Percentiles rank a stretch among this genome's conserved stretches.
Evolutionary conservation across 1,284 basidiomycete genomes (phyloP).

Genomic region (Ustilago lituana): DNA sequence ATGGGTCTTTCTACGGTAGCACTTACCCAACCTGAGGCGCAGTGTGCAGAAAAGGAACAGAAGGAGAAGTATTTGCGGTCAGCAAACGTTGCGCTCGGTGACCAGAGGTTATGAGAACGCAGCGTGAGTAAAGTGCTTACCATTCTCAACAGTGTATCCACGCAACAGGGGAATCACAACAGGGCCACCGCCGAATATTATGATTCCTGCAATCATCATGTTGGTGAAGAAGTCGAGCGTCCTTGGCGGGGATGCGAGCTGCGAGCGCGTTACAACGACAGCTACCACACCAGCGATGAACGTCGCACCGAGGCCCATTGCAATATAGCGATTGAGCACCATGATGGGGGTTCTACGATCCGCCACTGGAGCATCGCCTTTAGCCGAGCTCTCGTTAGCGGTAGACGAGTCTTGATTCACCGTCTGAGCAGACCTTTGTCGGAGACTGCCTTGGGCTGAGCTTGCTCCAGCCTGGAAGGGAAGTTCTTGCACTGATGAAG

Average conservation of each 20-base stretch:
- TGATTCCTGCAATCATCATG: conserved; percentile 70
- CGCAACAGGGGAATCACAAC: conserved; percentile 74
- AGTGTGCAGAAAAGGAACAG: too few relatives aligned
- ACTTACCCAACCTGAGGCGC: conserved; percentile 21
- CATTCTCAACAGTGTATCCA: conserved; percentile 73
- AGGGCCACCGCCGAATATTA: conserved; percentile 75
- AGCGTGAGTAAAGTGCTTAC: conserved; percentile 28
- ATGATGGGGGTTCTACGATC: conserved; percentile 41
- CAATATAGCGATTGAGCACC: conserved; percentile 39
- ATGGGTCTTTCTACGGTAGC: conserved; percentile 39
- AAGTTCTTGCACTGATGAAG: conserved; percentile 10
- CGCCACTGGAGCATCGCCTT: not conserved
- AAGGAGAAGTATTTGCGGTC: too few relatives aligned
- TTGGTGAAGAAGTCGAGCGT: conserved; percentile 70
- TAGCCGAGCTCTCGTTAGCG: not conserved
- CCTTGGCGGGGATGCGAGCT: conserved; percentile 59
- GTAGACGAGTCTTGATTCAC: not conserved
- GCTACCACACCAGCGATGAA: conserved; percentile 63
- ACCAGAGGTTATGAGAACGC: conserved; percentile 1
- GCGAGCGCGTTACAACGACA: conserved; percentile 67
- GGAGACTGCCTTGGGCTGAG: not conserved
- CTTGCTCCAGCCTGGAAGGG: conserved; percentile 13
- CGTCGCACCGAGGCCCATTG: conserved; percentile 58
- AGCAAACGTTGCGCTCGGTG: not conserved
- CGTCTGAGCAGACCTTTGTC: conserved; percentile 18